phyloP scores from a whole-genome alignment of 305 asterid genomes.

The Ajuga reptans region DNA sequence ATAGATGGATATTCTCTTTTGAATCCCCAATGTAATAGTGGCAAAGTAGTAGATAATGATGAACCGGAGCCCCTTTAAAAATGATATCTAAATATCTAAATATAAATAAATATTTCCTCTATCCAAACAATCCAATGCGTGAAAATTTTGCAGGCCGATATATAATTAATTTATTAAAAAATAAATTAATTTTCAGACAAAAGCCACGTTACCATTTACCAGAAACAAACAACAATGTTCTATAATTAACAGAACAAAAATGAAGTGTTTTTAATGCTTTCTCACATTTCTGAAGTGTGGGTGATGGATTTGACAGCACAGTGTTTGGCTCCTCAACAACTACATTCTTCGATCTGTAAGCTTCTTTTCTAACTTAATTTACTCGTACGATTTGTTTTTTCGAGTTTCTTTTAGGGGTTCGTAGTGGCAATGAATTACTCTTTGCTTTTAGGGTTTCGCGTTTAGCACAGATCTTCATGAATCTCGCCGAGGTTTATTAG shows the following conservation, averaged over 20 bases:
- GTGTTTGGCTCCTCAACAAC: conserved; percentile 24
- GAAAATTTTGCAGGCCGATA: neutral
- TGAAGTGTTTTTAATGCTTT: conserved; percentile 16
- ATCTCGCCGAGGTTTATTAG: neutral
- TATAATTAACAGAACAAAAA: neutral
- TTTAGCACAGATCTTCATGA: conserved; percentile 36
- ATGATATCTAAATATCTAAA: too few relatives aligned
- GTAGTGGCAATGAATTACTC: conserved; percentile 16
- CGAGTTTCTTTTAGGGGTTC: conserved; percentile 5
- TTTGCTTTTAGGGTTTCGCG: conserved; percentile 39
- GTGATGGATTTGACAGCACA: conserved; percentile 33
- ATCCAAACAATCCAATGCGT: neutral
- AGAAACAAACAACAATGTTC: conserved; percentile 16
- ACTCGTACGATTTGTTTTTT: neutral
- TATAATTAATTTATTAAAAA: too few relatives aligned
- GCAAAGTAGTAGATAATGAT: too few relatives aligned
- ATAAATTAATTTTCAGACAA: neutral
- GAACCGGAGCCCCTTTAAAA: too few relatives aligned
- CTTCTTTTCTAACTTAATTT: conserved; percentile 19
- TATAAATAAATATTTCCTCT: neutral
- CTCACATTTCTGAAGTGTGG: conserved; percentile 20
- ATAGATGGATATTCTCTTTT: too few relatives aligned
- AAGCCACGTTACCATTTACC: conserved; percentile 13
- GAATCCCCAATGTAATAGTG: too few relatives aligned
- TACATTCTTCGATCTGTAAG: conserved; percentile 45